Evolutionary conservation across 768 basidiomycete species (phyloP).

Genomic region (Mrakia hoshinonis): DNA sequence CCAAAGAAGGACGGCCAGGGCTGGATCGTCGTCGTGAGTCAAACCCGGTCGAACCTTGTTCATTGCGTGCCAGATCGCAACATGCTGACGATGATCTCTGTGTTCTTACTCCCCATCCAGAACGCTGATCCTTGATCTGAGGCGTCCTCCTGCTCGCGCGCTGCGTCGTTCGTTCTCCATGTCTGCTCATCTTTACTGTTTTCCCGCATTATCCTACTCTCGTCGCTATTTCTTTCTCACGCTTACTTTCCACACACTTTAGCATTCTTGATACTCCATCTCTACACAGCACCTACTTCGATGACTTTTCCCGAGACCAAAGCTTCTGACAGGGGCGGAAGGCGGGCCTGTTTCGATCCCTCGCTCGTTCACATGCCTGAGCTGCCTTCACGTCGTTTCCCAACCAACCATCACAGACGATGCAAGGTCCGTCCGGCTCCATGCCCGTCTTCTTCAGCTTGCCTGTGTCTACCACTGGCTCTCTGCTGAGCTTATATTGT

Average conservation of each 20-base stretch:
- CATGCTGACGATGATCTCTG: too few species aligned
- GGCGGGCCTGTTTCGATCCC: neutral
- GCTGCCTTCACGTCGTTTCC: too few species aligned
- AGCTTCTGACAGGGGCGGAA: neutral
- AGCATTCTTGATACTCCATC: too few species aligned
- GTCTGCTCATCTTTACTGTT: too few species aligned
- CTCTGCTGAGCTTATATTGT: neutral
- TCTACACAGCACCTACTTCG: too few species aligned
- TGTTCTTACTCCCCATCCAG: neutral
- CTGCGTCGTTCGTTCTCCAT: too few species aligned
- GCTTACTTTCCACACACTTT: too few species aligned
- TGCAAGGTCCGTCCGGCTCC: neutral
- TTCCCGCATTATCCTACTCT: too few species aligned
- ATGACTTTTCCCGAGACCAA: too few species aligned
- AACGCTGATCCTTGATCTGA: neutral
- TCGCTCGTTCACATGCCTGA: too few species aligned
- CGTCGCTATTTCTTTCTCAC: too few species aligned
- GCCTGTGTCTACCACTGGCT: neutral
- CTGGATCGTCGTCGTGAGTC: constrained; percentile 56
- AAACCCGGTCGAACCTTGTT: neutral
- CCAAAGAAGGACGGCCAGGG: constrained; percentile 52
- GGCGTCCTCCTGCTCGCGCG: too few species aligned
- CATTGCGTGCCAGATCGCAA: neutral
- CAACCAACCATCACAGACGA: neutral
- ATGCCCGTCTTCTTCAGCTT: neutral